These are phyloP conservation scores for Annona cherimola DNA, from an alignment of 164 flowering plant species.

Conservation along the genomic window DNA sequence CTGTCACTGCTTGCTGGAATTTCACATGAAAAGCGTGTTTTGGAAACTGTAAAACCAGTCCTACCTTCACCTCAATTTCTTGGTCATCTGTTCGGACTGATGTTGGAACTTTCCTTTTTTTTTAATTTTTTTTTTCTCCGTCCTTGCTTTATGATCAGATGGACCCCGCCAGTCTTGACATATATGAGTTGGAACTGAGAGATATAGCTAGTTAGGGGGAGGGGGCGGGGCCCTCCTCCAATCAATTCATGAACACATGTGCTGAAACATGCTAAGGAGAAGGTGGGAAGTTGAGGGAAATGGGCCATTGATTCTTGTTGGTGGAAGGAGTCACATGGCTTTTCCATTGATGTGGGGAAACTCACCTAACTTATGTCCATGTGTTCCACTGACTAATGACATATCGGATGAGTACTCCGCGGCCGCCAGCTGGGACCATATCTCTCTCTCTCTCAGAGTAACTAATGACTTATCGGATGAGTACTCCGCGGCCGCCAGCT, in stretches of 20 bases:
- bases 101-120: slow-evolving; percentile 10
- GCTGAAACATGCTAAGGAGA: slow-evolving; percentile 20
- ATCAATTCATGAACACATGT: slow-evolving; percentile 16
- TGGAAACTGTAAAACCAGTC: neutral
- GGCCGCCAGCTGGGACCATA: slow-evolving; percentile 7
- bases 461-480: slow-evolving; percentile 2
- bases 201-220: slow-evolving; percentile 6
- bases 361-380: neutral
- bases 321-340: slow-evolving; percentile 10
- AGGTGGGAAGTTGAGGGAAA: slow-evolving; percentile 1
- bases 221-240: slow-evolving; percentile 16
- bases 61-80: slow-evolving; percentile 14
- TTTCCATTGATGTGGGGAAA: slow-evolving; percentile 15
- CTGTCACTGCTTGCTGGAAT: neutral
- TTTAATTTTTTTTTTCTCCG: too few relatives aligned
- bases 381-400: slow-evolving; percentile 1
- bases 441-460: slow-evolving; percentile 5
- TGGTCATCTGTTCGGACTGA: neutral
- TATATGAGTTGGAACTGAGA: neutral
- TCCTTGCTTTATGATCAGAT: neutral
- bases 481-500: neutral
- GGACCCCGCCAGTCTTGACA: too few relatives aligned
- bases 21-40: neutral
- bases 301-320: slow-evolving; percentile 2
- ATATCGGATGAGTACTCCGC: neutral